A percentile compares a stretch with the other conserved stretches of the same genome.
phyloP scores from a whole-genome alignment of 202 grass and related monocot species.

The Cymbopogon flexuosus region DNA sequence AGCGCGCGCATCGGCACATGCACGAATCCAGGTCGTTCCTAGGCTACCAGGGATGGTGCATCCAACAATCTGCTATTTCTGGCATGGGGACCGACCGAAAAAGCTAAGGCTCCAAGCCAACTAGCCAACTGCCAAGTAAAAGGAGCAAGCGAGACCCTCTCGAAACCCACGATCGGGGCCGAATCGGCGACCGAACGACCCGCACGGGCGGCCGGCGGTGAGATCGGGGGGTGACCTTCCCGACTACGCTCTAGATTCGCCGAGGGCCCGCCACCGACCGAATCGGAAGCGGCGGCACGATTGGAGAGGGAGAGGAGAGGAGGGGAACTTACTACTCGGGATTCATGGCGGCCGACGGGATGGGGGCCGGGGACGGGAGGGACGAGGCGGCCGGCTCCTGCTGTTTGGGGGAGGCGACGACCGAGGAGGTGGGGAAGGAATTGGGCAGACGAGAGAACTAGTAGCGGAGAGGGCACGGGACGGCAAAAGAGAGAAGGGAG shows the following conservation, averaged over 20 bases:
- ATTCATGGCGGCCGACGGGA: slow-evolving; percentile 37
- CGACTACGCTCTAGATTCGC: background rate
- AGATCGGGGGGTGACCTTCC: slow-evolving; percentile 19
- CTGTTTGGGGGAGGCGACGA: slow-evolving; percentile 18
- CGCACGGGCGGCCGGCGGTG: background rate
- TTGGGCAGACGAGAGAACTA: background rate
- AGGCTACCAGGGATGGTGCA: background rate
- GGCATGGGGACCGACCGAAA: background rate
- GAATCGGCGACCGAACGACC: background rate
- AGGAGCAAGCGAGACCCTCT: background rate
- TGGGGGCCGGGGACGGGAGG: background rate
- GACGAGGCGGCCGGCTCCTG: background rate
- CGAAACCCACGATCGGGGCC: slow-evolving; percentile 3
- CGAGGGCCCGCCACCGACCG: background rate
- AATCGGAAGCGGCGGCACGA: background rate
- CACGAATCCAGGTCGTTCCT: slow-evolving; percentile 2
- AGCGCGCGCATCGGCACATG: background rate
- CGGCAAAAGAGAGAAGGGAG: background rate
- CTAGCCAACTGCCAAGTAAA: background rate
- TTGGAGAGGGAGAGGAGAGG: background rate
- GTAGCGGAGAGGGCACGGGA: background rate
- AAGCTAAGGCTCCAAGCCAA: background rate
- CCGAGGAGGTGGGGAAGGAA: background rate
- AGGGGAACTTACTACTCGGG: slow-evolving; percentile 41
- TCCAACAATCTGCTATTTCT: slow-evolving; percentile 7